Evolutionary conservation across 2,329 filamentous ascomycete genomes (phyloP), one percentile per base, ranked within the genome.

Genomic region (Aspergillus fumigatiaffinis): DNA sequence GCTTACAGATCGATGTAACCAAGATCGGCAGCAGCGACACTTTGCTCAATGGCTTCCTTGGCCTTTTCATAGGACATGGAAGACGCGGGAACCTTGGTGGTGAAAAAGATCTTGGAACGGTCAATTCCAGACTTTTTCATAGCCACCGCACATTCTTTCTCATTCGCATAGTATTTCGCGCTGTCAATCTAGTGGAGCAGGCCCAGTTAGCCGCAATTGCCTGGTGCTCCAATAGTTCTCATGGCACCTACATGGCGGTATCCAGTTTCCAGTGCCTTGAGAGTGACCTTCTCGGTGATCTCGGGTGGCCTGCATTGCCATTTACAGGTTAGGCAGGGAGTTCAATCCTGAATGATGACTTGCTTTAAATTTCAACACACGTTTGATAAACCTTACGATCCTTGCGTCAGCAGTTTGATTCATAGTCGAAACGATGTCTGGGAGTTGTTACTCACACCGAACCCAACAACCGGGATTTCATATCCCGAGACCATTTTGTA

Each of bases 1-100:
- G 2, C 71, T 83, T 82, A 77, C 56, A 90, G 79, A 66, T 91
- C 87, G 60, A 90, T 80, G 70, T 90, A 90, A 23, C 79, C 82
- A 4, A 90, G 77, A 14, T 84, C 82, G 0, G 86, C 84, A 58
- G 85, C 80, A 60, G 79, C 74, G 23, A 92, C 76, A 17, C 86
- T 88, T 53, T 81, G 76, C 61, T 87, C 76, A 61, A 95, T 81
- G 62, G 86, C 82, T 17, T 79, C 78, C 71, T 85, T 86, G 23
- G 88, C 82, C 56, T 78, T 82, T 14, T 87, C 81, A 67, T 93
- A 94, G 60, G 80, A 80, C 67, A 84, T 78, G 2, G 68, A 62
- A 12, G 68, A 73, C 1, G 78, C 75, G 3, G 81, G 81, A 7
- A 87, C 79, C 67, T 87, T 87, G 59, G 80, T 84, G 6, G 85